Evolutionary conservation across 2,329 filamentous ascomycete species (phyloP).

Genomic region (Sarocladiaceae sp.): DNA sequence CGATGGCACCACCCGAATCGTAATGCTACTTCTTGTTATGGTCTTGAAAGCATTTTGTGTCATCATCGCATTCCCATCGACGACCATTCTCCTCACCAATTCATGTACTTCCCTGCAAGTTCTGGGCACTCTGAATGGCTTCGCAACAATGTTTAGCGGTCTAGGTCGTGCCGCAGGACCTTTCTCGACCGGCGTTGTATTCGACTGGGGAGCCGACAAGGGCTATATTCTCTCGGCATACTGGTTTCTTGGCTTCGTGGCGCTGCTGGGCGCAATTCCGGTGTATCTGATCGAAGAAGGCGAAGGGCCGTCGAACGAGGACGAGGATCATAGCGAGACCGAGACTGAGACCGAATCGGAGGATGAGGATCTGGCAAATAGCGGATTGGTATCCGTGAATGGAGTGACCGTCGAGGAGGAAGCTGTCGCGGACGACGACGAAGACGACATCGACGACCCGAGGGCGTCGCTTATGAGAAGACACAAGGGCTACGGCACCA

Average conservation of each 20-base stretch:
- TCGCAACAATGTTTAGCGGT: constrained; percentile 79
- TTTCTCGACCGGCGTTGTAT: constrained; percentile 65
- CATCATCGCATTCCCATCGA: constrained; percentile 86
- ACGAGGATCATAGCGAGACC: constrained; percentile 24
- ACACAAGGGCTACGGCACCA: background rate
- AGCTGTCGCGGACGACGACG: background rate
- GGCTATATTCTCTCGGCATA: constrained; percentile 78
- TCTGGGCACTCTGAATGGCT: constrained; percentile 85
- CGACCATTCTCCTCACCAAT: constrained; percentile 87
- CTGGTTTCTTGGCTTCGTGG: constrained; percentile 68
- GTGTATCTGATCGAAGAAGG: constrained; percentile 72
- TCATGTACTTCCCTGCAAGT: constrained; percentile 68
- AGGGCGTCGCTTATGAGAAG: background rate
- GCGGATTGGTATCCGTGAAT: constrained; percentile 15
- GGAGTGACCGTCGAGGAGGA: constrained; percentile 15
- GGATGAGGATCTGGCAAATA: constrained; percentile 14
- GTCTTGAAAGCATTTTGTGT: constrained; percentile 68
- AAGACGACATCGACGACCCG: constrained; percentile 20
- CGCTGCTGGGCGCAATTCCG: constrained; percentile 63
- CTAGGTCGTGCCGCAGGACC: constrained; percentile 78
- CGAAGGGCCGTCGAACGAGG: constrained; percentile 53
- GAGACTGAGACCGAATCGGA: constrained; percentile 22
- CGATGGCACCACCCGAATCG: constrained; percentile 44
- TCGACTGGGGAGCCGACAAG: constrained; percentile 69
- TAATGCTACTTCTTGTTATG: constrained; percentile 64